A percentile compares a stretch with the other conserved stretches of the same genome.
Conservation (phyloP, 2,329 filamentous ascomycete species). For the Cercospora sojina region DNA sequence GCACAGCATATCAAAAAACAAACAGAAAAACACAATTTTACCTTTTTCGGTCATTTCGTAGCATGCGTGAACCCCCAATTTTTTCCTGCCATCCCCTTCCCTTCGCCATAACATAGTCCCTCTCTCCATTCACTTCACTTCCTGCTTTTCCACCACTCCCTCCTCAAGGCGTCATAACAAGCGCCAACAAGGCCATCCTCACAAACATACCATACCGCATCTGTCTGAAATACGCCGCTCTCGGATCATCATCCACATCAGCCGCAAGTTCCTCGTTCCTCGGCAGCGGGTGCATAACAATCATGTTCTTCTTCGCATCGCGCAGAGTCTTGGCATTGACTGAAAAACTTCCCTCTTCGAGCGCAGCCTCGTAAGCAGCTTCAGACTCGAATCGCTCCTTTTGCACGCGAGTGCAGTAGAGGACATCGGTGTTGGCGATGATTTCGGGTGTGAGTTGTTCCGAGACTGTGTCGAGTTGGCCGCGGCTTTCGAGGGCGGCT, state of each 20-base stretch:
- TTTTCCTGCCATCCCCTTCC: not conserved
- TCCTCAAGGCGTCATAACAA: conserved; percentile 69
- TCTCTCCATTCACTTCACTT: not conserved
- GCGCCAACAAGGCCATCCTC: conserved; percentile 92
- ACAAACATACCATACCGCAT: conserved; percentile 98
- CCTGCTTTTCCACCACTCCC: not conserved
- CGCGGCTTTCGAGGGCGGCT: conserved; percentile 67
- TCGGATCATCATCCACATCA: conserved; percentile 95
- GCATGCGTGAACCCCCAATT: not conserved
- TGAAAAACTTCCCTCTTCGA: conserved; percentile 70
- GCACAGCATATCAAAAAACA: not conserved
- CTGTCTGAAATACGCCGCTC: conserved; percentile 98
- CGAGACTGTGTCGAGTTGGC: conserved; percentile 74
- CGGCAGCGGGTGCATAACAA: conserved; percentile 93
- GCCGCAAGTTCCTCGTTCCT: conserved; percentile 90
- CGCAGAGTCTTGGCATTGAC: conserved; percentile 88
- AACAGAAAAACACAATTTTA: not conserved
- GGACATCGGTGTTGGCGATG: conserved; percentile 78
- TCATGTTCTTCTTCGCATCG: conserved; percentile 87
- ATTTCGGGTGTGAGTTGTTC: conserved; percentile 83
- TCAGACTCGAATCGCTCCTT: conserved; percentile 88
- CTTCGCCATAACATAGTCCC: no score
- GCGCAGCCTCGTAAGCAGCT: conserved; percentile 79
- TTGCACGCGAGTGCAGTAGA: conserved; percentile 96
- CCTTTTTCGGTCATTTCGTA: not conserved